phyloP scores from a whole-genome alignment of 352 stramenopile species.

The Phytophthora idaei region DNA sequence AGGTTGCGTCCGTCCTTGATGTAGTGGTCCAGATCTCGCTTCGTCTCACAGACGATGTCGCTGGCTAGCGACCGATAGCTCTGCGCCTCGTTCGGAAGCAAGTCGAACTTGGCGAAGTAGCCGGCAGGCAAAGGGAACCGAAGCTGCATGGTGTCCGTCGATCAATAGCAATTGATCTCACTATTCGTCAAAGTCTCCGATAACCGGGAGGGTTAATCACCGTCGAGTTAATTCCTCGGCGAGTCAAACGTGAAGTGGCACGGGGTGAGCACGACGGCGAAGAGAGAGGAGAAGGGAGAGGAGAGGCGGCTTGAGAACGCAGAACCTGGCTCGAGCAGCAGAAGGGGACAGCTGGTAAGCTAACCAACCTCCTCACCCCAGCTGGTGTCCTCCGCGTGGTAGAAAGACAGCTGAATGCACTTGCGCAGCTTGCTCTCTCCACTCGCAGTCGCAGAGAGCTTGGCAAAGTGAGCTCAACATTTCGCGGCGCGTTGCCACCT shows the following conservation, averaged over 20 bases:
- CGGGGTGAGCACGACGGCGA: constrained; percentile 7
- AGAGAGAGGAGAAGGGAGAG: constrained; percentile 13
- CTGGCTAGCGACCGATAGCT: constrained; percentile 56
- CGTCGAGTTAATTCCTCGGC: constrained; percentile 12
- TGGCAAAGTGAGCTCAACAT: constrained; percentile 33
- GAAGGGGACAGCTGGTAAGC: constrained; percentile 31
- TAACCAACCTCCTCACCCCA: constrained; percentile 8
- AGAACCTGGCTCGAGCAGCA: constrained; percentile 23
- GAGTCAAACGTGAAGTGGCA: constrained; percentile 40
- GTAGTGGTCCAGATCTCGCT: constrained; percentile 60
- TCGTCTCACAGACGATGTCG: constrained; percentile 73
- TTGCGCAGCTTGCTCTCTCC: constrained; percentile 21
- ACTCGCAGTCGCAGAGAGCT: constrained; percentile 10
- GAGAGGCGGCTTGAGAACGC: constrained; percentile 21
- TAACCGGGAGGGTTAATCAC: constrained; percentile 2
- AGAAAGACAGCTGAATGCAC: constrained; percentile 20
- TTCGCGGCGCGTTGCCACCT: constrained; percentile 15
- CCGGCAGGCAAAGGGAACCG: constrained; percentile 67
- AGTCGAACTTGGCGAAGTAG: constrained; percentile 81
- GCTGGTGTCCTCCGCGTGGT: constrained; percentile 7
- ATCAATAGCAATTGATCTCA: not conserved
- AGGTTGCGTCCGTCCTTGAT: constrained; percentile 57
- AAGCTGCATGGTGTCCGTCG: constrained; percentile 54
- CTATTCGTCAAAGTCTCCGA: constrained; percentile 14
- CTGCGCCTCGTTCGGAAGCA: constrained; percentile 59